These are phyloP conservation scores for Viridothelium virens DNA, from an alignment of 495 filamentous ascomycete genomes.

Conservation along the genomic window DNA sequence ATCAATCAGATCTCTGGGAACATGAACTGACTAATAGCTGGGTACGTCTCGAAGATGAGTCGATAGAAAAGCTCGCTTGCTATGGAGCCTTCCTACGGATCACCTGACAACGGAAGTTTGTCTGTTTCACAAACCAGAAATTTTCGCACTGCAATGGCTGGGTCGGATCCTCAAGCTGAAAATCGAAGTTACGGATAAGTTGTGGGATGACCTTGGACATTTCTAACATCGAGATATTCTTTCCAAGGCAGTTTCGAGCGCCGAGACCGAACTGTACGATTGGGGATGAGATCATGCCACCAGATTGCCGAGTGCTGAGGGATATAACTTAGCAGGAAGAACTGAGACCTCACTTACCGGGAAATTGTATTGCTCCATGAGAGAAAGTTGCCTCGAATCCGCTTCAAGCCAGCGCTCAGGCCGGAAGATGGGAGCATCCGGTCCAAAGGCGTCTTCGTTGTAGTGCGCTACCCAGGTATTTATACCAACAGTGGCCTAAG, in stretches of 20 bases:
- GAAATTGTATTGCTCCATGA: conserved; percentile 6
- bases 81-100: background rate
- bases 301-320: background rate
- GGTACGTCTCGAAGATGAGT: background rate
- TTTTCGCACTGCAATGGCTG: conserved; percentile 12
- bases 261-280: conserved; percentile 24
- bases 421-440: conserved; percentile 36
- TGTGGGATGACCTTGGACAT: conserved; percentile 24
- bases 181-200: conserved; percentile 23
- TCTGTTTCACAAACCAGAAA: conserved; percentile 24
- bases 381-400: background rate
- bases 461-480: conserved; percentile 48
- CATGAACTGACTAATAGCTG: too few species aligned
- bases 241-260: conserved; percentile 20
- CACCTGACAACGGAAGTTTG: background rate
- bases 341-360: background rate
- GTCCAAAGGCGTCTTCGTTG: conserved; percentile 43
- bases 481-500: conserved; percentile 43
- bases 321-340: background rate
- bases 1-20: too few species aligned
- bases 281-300: background rate
- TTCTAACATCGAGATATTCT: conserved; percentile 23
- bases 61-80: background rate
- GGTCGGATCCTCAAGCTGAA: conserved; percentile 12
- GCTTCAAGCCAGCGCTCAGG: conserved; percentile 44